Conservation (phyloP, 257 asterid genomes). For the Lavandula angustifolia region DNA sequence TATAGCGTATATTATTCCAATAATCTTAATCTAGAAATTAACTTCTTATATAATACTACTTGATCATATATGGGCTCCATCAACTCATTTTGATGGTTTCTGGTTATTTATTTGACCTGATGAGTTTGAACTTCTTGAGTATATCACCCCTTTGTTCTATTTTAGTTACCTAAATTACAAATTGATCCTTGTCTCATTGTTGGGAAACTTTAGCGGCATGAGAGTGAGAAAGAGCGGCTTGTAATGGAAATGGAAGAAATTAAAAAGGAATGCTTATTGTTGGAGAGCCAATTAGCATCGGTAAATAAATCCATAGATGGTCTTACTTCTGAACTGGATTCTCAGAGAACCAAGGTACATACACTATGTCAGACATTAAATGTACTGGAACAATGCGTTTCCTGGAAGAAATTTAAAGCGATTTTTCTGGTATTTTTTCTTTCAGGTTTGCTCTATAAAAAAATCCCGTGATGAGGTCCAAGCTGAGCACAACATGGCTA, state of each 20-base stretch:
- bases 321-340: conserved; percentile 56
- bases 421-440: conserved; percentile 14
- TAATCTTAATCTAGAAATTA: conserved; percentile 19
- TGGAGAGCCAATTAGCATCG: conserved; percentile 66
- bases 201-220: conserved; percentile 65
- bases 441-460: conserved; percentile 62
- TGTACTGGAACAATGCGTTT: conserved; percentile 18
- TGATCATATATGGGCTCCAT: conserved; percentile 19
- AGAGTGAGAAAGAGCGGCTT: conserved; percentile 79
- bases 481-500: conserved; percentile 74
- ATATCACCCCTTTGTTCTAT: conserved; percentile 12
- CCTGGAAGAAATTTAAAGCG: conserved; percentile 17
- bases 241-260: conserved; percentile 91
- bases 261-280: conserved; percentile 67
- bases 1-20: neutral
- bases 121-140: conserved; percentile 2
- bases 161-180: conserved; percentile 19
- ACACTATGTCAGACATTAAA: conserved; percentile 9
- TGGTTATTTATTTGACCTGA: conserved; percentile 14
- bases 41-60: neutral
- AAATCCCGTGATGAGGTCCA: conserved; percentile 54
- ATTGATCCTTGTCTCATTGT: conserved; percentile 23
- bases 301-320: conserved; percentile 57
- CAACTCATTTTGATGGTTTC: conserved; percentile 16
- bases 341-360: conserved; percentile 72